phyloP scores from a whole-genome alignment of 345 rosid genomes.

The Camelina laxa region DNA sequence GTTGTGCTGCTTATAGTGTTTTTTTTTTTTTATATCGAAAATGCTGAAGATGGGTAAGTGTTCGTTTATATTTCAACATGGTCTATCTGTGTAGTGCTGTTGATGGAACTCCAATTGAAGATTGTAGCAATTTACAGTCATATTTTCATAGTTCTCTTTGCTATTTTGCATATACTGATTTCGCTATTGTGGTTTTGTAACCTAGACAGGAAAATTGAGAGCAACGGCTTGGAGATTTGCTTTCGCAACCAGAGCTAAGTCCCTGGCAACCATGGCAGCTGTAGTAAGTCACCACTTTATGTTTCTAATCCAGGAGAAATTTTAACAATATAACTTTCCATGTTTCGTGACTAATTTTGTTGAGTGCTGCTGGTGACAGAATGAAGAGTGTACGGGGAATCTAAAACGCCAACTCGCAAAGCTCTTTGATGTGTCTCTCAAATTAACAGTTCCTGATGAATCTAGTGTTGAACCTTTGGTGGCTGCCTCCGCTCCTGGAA shows the following conservation, averaged over 20 bases:
- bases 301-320: background rate
- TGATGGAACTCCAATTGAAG: constrained; percentile 9
- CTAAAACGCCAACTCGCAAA: constrained; percentile 63
- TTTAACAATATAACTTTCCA: background rate
- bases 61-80: constrained; percentile 9
- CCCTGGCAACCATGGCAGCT: constrained; percentile 65
- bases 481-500: constrained; percentile 62
- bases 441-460: constrained; percentile 62
- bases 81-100: constrained; percentile 14
- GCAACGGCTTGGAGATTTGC: constrained; percentile 54
- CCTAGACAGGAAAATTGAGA: constrained; percentile 75
- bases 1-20: background rate
- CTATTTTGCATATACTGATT: constrained; percentile 37
- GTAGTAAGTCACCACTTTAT: constrained; percentile 62
- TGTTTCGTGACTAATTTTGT: constrained; percentile 3
- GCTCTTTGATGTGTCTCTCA: constrained; percentile 66
- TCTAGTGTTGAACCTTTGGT: constrained; percentile 68
- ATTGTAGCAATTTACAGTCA: background rate
- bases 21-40: background rate
- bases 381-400: constrained; percentile 62
- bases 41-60: background rate
- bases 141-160: background rate
- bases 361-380: constrained; percentile 43
- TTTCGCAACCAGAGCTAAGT: constrained; percentile 41
- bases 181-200: constrained; percentile 42